Conservation (phyloP, 495 filamentous ascomycete genomes). For the Annulohypoxylon stygium region DNA sequence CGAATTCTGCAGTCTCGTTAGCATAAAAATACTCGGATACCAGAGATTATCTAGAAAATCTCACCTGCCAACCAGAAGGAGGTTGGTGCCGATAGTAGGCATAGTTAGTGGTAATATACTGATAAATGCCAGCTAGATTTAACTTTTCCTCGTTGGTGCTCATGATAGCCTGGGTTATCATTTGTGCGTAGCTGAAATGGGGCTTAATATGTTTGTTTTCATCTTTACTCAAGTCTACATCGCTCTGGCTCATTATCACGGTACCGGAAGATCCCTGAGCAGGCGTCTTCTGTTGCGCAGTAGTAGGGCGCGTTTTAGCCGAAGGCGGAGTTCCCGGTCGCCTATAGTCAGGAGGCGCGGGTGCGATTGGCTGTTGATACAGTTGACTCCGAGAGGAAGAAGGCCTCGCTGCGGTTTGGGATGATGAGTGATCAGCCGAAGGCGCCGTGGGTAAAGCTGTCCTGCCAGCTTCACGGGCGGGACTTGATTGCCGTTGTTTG, state of each 20-base stretch:
- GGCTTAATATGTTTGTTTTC: conserved; percentile 90
- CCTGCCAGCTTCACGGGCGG: conserved; percentile 49
- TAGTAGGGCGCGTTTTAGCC: conserved; percentile 51
- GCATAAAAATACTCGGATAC: conserved; percentile 8
- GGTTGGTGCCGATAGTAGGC: conserved; percentile 88
- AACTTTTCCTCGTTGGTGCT: conserved; percentile 85
- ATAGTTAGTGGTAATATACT: conserved; percentile 88
- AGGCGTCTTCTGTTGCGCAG: conserved; percentile 59
- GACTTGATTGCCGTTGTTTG: conserved; percentile 41
- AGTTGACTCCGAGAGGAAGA: conserved; percentile 45
- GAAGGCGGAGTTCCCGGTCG: conserved; percentile 77
- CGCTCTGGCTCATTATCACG: conserved; percentile 62
- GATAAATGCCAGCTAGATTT: conserved; percentile 90
- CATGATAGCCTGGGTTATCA: conserved; percentile 96
- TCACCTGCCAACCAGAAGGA: conserved; percentile 85
- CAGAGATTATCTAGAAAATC: conserved; percentile 40
- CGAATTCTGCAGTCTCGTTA: conserved; percentile 75
- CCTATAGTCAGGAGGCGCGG: conserved; percentile 76
- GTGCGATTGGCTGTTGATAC: conserved; percentile 70
- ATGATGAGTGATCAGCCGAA: conserved; percentile 58
- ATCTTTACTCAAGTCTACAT: conserved; percentile 87
- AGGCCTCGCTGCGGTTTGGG: conserved; percentile 41
- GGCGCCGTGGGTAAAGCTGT: conserved; percentile 61
- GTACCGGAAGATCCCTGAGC: conserved; percentile 57
- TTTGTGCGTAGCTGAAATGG: conserved; percentile 93